Conservation (phyloP, 225 moss, liverwort and hornwort species). For the Pseudisothecium myosuroides region DNA sequence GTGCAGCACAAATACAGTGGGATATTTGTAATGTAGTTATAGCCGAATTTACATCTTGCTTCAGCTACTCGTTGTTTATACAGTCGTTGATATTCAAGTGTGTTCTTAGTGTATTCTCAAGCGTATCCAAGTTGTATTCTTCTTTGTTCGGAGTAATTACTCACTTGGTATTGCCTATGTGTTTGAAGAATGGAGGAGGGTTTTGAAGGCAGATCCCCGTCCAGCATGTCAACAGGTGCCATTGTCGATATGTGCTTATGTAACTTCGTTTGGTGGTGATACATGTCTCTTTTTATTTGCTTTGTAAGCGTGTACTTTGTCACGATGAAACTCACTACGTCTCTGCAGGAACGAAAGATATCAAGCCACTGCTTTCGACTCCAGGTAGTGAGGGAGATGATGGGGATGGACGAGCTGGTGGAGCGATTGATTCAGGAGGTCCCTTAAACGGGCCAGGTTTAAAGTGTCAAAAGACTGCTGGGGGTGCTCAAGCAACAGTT, state of each 20-base stretch:
- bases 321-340: background rate
- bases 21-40: background rate
- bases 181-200: slow-evolving; percentile 51
- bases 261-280: background rate
- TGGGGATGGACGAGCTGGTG: slow-evolving; percentile 52
- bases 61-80: background rate
- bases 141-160: background rate
- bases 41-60: background rate
- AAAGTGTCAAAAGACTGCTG: slow-evolving; percentile 70
- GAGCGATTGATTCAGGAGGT: slow-evolving; percentile 57
- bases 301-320: background rate
- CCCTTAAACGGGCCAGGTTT: slow-evolving; percentile 34
- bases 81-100: background rate
- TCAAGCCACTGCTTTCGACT: slow-evolving; percentile 57
- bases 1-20: background rate
- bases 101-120: background rate
- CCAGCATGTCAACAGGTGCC: slow-evolving; percentile 58
- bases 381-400: slow-evolving; percentile 60
- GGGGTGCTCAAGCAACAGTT: slow-evolving; percentile 52
- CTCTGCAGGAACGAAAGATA: slow-evolving; percentile 47
- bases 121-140: background rate
- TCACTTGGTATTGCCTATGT: slow-evolving; percentile 3
- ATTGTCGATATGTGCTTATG: background rate
- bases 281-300: background rate
- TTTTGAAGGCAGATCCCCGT: slow-evolving; percentile 53